phyloP scores from a whole-genome alignment of 2,329 filamentous ascomycete genomes.

The Fusarium tuaranense region DNA sequence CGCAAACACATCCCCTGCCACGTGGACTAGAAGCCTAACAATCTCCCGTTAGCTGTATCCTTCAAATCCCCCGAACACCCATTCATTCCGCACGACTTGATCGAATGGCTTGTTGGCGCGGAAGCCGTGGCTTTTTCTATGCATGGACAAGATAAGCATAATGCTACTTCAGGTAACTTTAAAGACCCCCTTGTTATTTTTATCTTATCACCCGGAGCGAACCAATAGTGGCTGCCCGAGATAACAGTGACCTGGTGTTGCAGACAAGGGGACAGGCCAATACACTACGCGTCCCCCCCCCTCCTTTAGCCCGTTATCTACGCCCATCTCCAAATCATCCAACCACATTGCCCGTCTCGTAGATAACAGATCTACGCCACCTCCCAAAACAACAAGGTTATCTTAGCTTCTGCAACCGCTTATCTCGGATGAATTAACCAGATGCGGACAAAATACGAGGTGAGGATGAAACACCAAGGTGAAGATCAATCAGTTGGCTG shows the following conservation, averaged over 20 bases:
- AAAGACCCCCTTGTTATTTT: not conserved
- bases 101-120: not conserved
- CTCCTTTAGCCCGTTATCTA: constrained; percentile 28
- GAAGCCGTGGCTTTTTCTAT: not conserved
- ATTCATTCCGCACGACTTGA: not conserved
- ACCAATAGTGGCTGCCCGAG: too few relatives aligned
- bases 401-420: constrained; percentile 11
- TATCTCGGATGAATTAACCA: constrained; percentile 29
- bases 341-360: not conserved
- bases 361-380: constrained; percentile 32
- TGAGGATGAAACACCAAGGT: constrained; percentile 22
- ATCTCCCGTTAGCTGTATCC: not conserved
- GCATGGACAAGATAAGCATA: constrained; percentile 3
- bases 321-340: not conserved
- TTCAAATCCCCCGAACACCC: not conserved
- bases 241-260: not conserved
- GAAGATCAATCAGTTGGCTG: not conserved
- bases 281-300: not conserved
- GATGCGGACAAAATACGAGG: constrained; percentile 15
- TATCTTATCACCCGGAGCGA: not conserved
- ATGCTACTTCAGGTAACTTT: not conserved
- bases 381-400: constrained; percentile 3
- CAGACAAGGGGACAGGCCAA: not conserved
- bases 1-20: not conserved
- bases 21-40: not conserved